phyloP scores from a whole-genome alignment of 1,284 basidiomycete species.

The Fomes fomentarius region DNA sequence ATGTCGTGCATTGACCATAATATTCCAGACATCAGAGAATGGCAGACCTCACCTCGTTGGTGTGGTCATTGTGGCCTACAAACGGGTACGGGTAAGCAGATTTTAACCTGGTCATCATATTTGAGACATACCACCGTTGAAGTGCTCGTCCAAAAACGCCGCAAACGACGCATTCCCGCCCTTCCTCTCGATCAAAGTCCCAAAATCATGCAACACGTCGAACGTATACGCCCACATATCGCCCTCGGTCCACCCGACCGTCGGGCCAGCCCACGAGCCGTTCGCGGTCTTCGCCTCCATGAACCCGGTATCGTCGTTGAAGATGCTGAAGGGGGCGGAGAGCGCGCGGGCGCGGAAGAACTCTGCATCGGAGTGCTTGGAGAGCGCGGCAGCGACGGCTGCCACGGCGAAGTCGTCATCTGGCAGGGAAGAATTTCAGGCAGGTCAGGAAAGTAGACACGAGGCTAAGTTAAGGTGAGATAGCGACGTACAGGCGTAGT shows the following conservation, averaged over 20 bases:
- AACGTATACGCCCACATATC: constrained; percentile 87
- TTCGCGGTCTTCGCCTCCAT: constrained; percentile 78
- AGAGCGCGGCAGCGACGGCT: constrained; percentile 58
- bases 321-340: constrained; percentile 64
- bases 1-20: no score
- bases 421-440: no score
- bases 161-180: constrained; percentile 72
- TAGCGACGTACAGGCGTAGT: constrained; percentile 72
- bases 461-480: background rate
- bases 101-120: no score
- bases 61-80: constrained; percentile 74
- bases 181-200: constrained; percentile 61
- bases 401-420: constrained; percentile 81
- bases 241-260: constrained; percentile 80
- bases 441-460: no score
- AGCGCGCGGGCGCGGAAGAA: constrained; percentile 61
- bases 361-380: constrained; percentile 50
- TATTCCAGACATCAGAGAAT: no score
- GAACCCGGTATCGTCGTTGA: constrained; percentile 73
- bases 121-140: constrained; percentile 66
- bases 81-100: no score
- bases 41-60: constrained; percentile 68
- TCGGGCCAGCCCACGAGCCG: constrained; percentile 74
- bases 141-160: constrained; percentile 75
- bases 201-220: constrained; percentile 74